These are phyloP conservation scores for Effrenium voratum DNA, from an alignment of 73 alveolate species.

Conservation along the genomic window DNA sequence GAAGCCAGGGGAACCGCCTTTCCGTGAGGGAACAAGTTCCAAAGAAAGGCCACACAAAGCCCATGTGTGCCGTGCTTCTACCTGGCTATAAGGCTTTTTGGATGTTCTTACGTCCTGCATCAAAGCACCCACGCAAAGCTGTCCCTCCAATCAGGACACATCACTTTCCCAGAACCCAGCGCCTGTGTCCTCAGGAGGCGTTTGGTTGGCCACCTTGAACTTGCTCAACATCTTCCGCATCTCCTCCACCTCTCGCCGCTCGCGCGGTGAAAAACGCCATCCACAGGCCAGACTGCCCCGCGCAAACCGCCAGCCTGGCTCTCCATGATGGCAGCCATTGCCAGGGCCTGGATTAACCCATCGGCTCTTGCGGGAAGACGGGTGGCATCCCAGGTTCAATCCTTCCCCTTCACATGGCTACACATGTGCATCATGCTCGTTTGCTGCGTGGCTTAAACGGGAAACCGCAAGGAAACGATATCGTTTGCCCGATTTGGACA, in stretches of 20 bases:
- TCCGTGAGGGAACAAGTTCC: background rate
- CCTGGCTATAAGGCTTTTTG: too few species aligned
- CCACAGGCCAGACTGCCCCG: background rate
- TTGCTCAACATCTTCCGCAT: constrained; percentile 72
- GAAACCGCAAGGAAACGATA: too few species aligned
- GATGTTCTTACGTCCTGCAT: background rate
- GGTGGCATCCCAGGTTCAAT: too few species aligned
- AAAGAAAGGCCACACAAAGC: background rate
- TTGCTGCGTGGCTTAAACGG: too few species aligned
- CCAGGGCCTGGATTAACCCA: constrained; percentile 37
- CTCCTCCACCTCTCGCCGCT: constrained; percentile 33
- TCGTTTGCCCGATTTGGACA: too few species aligned
- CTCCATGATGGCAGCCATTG: constrained; percentile 83
- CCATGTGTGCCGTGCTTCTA: too few species aligned
- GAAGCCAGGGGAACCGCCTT: background rate
- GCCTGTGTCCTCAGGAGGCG: background rate
- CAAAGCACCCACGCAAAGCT: background rate
- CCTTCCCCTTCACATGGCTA: too few species aligned
- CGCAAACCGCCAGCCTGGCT: constrained; percentile 6
- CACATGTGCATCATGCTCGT: too few species aligned
- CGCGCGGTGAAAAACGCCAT: background rate
- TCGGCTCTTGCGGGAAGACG: too few species aligned
- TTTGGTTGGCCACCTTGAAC: constrained; percentile 7
- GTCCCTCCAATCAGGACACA: too few species aligned
- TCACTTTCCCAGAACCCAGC: background rate